These are phyloP conservation scores for Metschnikowia bowlesiae DNA, from an alignment of 805 yeast species.

Conservation along the genomic window DNA sequence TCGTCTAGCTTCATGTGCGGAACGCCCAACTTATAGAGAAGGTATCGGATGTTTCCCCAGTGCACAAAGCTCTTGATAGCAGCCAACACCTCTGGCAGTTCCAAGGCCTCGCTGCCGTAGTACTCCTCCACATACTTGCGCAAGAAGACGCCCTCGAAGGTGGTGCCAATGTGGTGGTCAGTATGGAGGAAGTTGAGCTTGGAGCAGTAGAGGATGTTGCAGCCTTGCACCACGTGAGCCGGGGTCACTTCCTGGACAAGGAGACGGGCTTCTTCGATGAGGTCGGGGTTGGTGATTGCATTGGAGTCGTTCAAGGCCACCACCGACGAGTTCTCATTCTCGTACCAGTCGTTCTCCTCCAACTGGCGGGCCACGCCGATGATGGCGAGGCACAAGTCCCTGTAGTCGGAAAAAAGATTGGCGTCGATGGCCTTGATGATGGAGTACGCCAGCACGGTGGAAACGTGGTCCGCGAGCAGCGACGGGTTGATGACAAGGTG, in stretches of 20 bases:
- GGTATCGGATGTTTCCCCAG: constrained; percentile 51
- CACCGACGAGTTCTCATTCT: constrained; percentile 41
- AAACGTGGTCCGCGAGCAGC: constrained; percentile 25
- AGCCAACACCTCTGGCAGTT: constrained; percentile 39
- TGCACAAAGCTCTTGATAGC: constrained; percentile 50
- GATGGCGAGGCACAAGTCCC: constrained; percentile 43
- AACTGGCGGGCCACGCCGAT: constrained; percentile 48
- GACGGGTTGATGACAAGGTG: constrained; percentile 39
- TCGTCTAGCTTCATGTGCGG: constrained; percentile 33
- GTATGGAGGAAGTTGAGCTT: constrained; percentile 52
- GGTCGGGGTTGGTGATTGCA: constrained; percentile 15
- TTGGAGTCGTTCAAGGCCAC: constrained; percentile 30
- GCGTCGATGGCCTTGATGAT: constrained; percentile 34
- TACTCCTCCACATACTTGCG: constrained; percentile 33
- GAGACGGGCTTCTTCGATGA: constrained; percentile 24
- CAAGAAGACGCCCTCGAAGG: constrained; percentile 43
- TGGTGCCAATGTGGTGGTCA: constrained; percentile 52
- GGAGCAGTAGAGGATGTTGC: constrained; percentile 40
- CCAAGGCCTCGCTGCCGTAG: constrained; percentile 38
- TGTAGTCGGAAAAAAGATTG: constrained; percentile 29
- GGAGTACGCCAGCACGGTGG: constrained; percentile 41
- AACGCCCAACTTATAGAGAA: constrained; percentile 38
- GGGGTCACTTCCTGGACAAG: constrained; percentile 23
- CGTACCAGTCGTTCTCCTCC: constrained; percentile 48
- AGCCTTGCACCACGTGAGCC: constrained; percentile 39